Conservation (phyloP, 768 basidiomycete species). For the Mycena crocata region DNA sequence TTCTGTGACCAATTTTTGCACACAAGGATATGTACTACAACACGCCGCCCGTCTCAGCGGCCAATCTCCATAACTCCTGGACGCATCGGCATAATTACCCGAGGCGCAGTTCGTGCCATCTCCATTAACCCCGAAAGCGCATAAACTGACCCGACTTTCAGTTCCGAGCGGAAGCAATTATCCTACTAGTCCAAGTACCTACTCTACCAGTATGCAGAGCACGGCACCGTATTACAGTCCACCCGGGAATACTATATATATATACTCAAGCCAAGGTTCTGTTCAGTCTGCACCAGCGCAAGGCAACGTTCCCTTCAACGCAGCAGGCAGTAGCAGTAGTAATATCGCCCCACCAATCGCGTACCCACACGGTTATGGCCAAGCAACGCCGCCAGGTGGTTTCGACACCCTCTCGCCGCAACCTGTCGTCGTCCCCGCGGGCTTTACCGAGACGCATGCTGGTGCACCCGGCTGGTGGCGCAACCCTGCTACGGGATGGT, state of each 20-base stretch:
- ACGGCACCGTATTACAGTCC: background rate
- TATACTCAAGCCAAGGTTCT: background rate
- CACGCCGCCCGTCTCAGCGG: background rate
- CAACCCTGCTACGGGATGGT: conserved; percentile 30
- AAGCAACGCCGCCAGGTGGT: background rate
- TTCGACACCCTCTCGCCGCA: conserved; percentile 22
- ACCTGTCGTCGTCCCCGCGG: conserved; percentile 29
- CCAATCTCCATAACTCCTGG: conserved; percentile 27
- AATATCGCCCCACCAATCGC: background rate
- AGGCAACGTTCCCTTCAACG: background rate
- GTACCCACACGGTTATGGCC: background rate
- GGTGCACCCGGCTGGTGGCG: conserved; percentile 22
- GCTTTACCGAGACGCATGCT: conserved; percentile 27
- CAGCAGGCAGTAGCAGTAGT: background rate
- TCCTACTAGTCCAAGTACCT: background rate
- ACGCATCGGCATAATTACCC: conserved; percentile 20
- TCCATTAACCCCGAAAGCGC: no score
- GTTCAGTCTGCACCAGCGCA: background rate
- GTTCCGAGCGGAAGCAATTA: background rate
- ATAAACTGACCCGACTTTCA: background rate
- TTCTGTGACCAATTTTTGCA: background rate
- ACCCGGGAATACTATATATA: background rate
- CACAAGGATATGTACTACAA: conserved; percentile 20
- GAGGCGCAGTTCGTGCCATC: background rate
- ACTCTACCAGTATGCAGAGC: background rate